Evolutionary conservation across 2,329 filamentous ascomycete species (phyloP), one percentile per base, ranked within the genome.

Genomic region (Cytospora mali): DNA sequence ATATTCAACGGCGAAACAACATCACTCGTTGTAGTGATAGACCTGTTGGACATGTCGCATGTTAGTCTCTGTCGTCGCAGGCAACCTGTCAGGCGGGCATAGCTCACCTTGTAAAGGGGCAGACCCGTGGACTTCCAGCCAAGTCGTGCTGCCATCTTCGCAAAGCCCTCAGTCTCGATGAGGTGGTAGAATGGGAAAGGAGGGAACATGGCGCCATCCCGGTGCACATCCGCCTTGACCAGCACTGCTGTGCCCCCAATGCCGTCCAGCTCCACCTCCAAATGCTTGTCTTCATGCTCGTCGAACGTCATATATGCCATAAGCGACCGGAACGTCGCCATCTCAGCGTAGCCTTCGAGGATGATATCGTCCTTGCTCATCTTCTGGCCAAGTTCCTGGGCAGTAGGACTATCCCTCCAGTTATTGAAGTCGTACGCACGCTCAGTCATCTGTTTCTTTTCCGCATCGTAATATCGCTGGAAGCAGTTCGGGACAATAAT

Each of bases 181-280:
- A 99, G 82, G 76, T 99, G 90, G 74, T 97, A 98, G 73, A 99
- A 99, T 3, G 94, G 79, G 74, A 99, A 99, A 0, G 95, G 86
- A 21, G 95, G 95, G 79, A 99, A 99, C 94, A 98, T 99, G 74
- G 95, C 94, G 23, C 95, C 95, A 72, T 99, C 95, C 28, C 95
- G 87, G 75, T 99, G 95, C 27, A 99, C 95, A 64, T 98, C 93
- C 1, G 93, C 95, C 80, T 97, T 97, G 64, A 99, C 95, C 71
- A 99, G 80, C 67, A 99, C 80, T 1, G 93, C 91, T 1, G 94
- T 96, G 39, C 95, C 95, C 61, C 95, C 95, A 4, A 99, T 95
- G 55, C 95, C 95, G 73, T 99, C 95, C 10, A 99, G 83, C 50
- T 88, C 83, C 57, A 97, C 84, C 71, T 91, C 87, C 39, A 83